Base-by-base conservation (phyloP, 108 stramenopile species). In the Aurantiochytrium sp. region DNA sequence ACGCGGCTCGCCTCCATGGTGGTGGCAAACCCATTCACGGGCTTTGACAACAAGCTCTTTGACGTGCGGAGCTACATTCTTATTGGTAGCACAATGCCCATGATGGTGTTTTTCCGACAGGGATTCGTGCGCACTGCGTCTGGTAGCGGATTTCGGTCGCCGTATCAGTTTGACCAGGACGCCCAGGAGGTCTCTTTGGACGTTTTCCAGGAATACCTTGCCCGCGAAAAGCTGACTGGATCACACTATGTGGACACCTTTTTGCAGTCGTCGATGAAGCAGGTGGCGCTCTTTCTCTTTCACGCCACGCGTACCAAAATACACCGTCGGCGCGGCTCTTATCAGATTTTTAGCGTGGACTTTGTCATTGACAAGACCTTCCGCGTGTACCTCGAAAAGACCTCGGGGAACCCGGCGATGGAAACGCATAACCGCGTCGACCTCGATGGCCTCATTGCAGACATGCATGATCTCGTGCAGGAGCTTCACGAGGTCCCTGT, bases 401-500 rank as follows among this genome's bases (percentile, higher is more conserved):
- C 76, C 8, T 83, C 76, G 51, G 76, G 76, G 18, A 83, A 53
- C 12, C 76, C 76, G n/a, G 76, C 44, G 76, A 43, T 83, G 16
- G 76, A 83, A 18, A 10, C 45, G 6, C n/a, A 53, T 3, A 43
- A 53, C n/a, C 14, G 23, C 14, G 49, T 83, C 19, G 76, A 83
- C 51, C 6, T 83, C 14, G 6, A 12, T 4, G 51, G 76, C 28
- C n/a, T 83, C 25, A 83, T 83, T 3, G 45, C 76, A 3, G 76
- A 83, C 51, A 83, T 53, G 51, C 76, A 83, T 1, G 76, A 83
- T 83, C 51, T 83, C n/a, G 76, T 83, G 45, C 76, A 83, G 28
- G 76, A 83, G 76, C 76, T 83, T 6, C 76, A 83, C 76, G 76
- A 83, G 76, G 76, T 83, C n/a, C 76, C 76, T 35, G 76, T 83